phyloP scores from a whole-genome alignment of 345 rosid genomes.

The Syzygium aqueum region DNA sequence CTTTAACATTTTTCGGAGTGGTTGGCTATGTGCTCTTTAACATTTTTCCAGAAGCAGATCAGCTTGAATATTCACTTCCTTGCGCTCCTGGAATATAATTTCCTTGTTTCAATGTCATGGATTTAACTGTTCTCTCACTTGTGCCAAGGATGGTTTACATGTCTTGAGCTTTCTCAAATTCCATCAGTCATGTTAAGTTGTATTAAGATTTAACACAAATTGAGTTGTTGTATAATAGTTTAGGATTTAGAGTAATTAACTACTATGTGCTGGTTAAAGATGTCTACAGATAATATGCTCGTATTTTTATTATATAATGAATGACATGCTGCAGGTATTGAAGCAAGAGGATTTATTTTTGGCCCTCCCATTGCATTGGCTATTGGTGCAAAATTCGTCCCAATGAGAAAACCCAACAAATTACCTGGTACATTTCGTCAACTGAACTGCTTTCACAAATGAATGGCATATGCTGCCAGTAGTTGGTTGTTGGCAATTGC shows the following conservation, averaged over 20 bases:
- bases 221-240: not conserved
- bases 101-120: not conserved
- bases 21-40: not conserved
- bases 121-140: not conserved
- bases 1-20: not conserved
- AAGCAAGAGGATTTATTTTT: slow-evolving; percentile 97
- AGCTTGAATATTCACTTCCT: not conserved
- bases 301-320: not conserved
- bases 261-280: not conserved
- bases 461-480: not conserved
- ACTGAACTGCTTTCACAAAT: not conserved
- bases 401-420: slow-evolving; percentile 95
- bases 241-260: not conserved
- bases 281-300: not conserved
- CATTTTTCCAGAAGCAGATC: not conserved
- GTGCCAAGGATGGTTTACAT: not conserved
- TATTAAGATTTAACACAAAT: not conserved
- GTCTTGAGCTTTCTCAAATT: not conserved
- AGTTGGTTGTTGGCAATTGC: not conserved
- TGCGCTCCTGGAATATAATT: not conserved
- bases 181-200: not conserved
- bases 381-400: slow-evolving; percentile 97
- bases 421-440: slow-evolving; percentile 55
- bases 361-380: slow-evolving; percentile 99
- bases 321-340: slow-evolving; percentile 49